Conservation (phyloP, 164 flowering plant genomes). For the Vitis cinerea region DNA sequence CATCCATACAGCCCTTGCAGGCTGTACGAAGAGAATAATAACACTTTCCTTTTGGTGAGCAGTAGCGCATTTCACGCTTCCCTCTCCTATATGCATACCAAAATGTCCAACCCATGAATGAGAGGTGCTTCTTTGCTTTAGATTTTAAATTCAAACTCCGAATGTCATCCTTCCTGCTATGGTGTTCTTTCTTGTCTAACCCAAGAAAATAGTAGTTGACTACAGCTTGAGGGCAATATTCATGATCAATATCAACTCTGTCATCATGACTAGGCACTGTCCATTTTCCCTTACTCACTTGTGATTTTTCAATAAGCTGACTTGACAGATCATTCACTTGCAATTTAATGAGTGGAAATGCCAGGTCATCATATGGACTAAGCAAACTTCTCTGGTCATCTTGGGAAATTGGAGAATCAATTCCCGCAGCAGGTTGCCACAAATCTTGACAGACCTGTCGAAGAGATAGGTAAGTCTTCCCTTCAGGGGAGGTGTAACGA, state of each 20-base stretch:
- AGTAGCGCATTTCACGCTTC: conserved; percentile 32
- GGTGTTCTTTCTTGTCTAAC: not conserved
- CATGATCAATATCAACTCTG: conserved; percentile 22
- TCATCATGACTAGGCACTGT: conserved; percentile 2
- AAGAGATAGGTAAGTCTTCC: conserved; percentile 39
- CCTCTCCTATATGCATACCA: not conserved
- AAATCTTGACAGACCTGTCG: conserved; percentile 26
- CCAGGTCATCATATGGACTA: conserved; percentile 9
- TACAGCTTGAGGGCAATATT: conserved; percentile 56
- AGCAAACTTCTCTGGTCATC: conserved; percentile 7
- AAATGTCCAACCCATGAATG: conserved; percentile 56
- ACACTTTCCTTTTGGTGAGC: conserved; percentile 38
- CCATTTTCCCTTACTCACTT: not conserved
- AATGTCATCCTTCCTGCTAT: not conserved
- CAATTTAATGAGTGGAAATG: too few relatives aligned
- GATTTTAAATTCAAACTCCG: conserved; percentile 12
- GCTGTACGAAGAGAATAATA: conserved; percentile 52
- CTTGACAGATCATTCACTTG: not conserved
- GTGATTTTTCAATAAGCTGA: conserved; percentile 4
- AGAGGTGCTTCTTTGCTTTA: conserved; percentile 53
- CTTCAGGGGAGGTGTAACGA: conserved; percentile 52
- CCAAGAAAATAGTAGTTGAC: conserved; percentile 23
- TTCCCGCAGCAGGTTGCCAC: not conserved
- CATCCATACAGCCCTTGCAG: conserved; percentile 38
- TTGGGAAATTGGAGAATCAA: conserved; percentile 1